Conservation (phyloP, 2,329 filamentous ascomycete genomes). For the Colletotrichum spinosum region DNA sequence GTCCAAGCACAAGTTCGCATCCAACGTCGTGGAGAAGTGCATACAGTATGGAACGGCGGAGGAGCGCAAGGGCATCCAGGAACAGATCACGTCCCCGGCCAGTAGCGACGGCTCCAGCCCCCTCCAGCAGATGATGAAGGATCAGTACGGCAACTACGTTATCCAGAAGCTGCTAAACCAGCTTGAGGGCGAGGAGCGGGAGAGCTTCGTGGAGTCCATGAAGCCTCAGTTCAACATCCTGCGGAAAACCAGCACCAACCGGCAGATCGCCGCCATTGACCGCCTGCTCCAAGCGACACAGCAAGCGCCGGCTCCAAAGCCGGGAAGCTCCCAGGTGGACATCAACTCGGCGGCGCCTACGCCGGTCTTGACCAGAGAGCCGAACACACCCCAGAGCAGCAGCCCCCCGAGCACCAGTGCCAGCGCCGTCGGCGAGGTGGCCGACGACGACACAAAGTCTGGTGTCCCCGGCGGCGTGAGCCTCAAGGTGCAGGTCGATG, state of each 20-base stretch:
- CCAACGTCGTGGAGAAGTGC: slow-evolving; percentile 96
- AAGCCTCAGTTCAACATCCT: slow-evolving; percentile 70
- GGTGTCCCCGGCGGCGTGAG: slow-evolving; percentile 31
- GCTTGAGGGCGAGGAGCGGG: slow-evolving; percentile 70
- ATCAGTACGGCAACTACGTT: slow-evolving; percentile 96
- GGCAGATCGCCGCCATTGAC: slow-evolving; percentile 75
- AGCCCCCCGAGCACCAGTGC: slow-evolving; percentile 73
- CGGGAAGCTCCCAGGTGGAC: slow-evolving; percentile 44
- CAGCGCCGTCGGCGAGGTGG: slow-evolving; percentile 60
- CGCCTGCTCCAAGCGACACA: slow-evolving; percentile 56
- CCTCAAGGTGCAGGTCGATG: slow-evolving; percentile 45
- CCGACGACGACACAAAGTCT: slow-evolving; percentile 45
- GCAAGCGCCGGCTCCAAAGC: slow-evolving; percentile 31
- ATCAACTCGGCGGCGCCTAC: slow-evolving; percentile 69
- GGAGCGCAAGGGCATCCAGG: slow-evolving; percentile 77
- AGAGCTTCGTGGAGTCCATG: slow-evolving; percentile 72
- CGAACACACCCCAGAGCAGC: slow-evolving; percentile 76
- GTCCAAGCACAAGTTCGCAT: slow-evolving; percentile 96
- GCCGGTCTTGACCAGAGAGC: slow-evolving; percentile 75
- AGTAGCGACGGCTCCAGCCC: slow-evolving; percentile 72
- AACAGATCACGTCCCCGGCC: slow-evolving; percentile 68
- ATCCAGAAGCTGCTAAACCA: slow-evolving; percentile 85
- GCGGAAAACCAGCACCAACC: slow-evolving; percentile 73
- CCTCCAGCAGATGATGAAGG: slow-evolving; percentile 84
- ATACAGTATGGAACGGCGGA: slow-evolving; percentile 77